Percentiles rank a stretch among this genome's conserved stretches.
phyloP scores from a whole-genome alignment of 2,329 filamentous ascomycete genomes.

The Trichoderma cornu-damae region DNA sequence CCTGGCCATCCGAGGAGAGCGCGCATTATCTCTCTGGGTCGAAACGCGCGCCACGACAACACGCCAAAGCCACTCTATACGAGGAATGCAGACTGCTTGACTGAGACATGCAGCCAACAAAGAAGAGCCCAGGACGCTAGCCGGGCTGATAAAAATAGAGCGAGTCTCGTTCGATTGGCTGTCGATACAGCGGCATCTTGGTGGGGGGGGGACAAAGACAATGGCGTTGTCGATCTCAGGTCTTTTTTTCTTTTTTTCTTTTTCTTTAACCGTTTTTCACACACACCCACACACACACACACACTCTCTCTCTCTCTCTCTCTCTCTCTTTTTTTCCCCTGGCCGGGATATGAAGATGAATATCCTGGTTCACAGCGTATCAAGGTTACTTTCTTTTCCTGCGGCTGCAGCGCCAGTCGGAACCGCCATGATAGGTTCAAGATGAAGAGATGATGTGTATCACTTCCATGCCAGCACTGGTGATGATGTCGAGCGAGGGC shows the following conservation, averaged over 20 bases:
- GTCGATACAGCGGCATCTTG: neutral
- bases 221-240: neutral
- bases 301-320: neutral
- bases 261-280: too few species aligned
- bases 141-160: constrained; percentile 2
- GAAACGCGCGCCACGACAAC: neutral
- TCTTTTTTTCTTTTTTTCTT: neutral
- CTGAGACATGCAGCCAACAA: constrained; percentile 10
- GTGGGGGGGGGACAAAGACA: neutral
- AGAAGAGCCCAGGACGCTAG: neutral
- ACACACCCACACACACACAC: too few species aligned
- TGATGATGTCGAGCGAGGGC: neutral
- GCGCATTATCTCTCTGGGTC: neutral
- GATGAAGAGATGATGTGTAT: too few species aligned
- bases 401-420: neutral
- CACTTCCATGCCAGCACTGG: too few species aligned
- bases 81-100: neutral
- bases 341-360: neutral
- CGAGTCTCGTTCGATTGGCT: constrained; percentile 7
- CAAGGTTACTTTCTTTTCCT: neutral
- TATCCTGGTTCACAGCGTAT: neutral
- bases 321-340: neutral
- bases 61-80: too few species aligned
- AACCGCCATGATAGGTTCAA: too few species aligned
- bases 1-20: neutral